Conservation (phyloP, 768 basidiomycete genomes). For the Suillus alpinus region DNA sequence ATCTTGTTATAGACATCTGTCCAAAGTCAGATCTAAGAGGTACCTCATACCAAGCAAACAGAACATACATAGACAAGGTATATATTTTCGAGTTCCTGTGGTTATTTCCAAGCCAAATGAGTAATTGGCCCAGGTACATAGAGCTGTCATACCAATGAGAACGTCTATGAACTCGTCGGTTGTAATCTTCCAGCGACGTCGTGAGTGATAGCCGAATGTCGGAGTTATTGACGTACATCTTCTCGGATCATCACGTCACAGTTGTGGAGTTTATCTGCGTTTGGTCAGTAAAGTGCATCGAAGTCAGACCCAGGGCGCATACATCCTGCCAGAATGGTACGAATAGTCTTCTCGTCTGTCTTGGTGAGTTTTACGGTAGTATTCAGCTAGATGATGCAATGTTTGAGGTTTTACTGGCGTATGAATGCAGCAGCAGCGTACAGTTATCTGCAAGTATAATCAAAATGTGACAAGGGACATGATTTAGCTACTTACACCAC, state of each 20-base stretch:
- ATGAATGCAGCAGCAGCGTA: conserved; percentile 25
- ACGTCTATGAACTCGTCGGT: conserved; percentile 98
- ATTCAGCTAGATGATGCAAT: conserved; percentile 57
- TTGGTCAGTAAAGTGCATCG: conserved; percentile 7
- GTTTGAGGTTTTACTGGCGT: background rate
- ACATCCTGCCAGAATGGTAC: conserved; percentile 90
- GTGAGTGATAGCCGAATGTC: conserved; percentile 6
- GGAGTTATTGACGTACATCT: conserved; percentile 57
- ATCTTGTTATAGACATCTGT: conserved; percentile 96
- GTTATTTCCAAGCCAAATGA: background rate
- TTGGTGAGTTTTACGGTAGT: conserved; percentile 90
- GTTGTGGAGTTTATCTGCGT: conserved; percentile 80
- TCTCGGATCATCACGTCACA: conserved; percentile 99
- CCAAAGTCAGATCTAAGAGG: conserved; percentile 8
- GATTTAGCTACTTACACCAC: conserved; percentile 60
- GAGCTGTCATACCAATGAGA: conserved; percentile 64
- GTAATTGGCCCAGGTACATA: background rate
- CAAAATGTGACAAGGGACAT: conserved; percentile 8
- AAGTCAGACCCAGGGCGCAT: conserved; percentile 19
- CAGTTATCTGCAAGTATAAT: conserved; percentile 59
- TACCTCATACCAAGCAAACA: background rate
- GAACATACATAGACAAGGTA: conserved; percentile 82
- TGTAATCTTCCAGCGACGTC: conserved; percentile 59
- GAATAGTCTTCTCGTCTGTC: conserved; percentile 93
- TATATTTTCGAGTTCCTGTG: conserved; percentile 87